These are phyloP conservation scores for Tetracladium maxilliforme DNA, from an alignment of 2,329 filamentous ascomycete species.

Conservation along the genomic window DNA sequence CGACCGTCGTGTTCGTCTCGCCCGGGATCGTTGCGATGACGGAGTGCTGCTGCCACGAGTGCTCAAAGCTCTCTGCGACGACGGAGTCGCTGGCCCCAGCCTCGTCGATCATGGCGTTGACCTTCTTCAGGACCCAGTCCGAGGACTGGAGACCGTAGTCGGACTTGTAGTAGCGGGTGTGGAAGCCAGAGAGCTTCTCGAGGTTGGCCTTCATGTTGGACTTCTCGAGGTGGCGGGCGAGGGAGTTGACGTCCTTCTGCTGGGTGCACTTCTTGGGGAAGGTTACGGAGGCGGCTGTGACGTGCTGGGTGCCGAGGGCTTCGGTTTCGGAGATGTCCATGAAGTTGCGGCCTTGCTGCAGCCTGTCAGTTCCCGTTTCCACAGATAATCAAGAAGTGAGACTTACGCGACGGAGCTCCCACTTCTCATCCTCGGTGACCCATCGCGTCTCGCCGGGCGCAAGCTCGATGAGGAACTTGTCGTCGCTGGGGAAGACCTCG, in stretches of 20 bases:
- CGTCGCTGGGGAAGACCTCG: conserved; percentile 19
- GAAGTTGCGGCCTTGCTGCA: conserved; percentile 69
- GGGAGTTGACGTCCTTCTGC: conserved; percentile 48
- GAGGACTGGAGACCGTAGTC: conserved; percentile 71
- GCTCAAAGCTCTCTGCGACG: conserved; percentile 57
- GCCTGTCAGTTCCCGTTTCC: conserved; percentile 9
- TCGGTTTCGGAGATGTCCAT: conserved; percentile 81
- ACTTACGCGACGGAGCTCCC: conserved; percentile 69
- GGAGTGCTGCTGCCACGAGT: conserved; percentile 79
- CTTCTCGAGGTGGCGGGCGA: conserved; percentile 59
- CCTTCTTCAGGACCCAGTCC: conserved; percentile 68
- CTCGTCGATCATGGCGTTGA: conserved; percentile 54
- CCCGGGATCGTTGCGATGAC: conserved; percentile 89
- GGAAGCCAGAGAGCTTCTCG: conserved; percentile 63
- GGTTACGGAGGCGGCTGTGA: conserved; percentile 16
- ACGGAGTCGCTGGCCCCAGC: conserved; percentile 58
- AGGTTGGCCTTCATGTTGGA: conserved; percentile 64
- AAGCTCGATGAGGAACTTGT: conserved; percentile 67
- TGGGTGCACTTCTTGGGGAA: conserved; percentile 55
- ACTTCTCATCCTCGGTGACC: conserved; percentile 93
- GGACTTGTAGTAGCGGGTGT: conserved; percentile 72
- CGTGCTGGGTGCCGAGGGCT: conserved; percentile 42
- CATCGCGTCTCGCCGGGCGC: conserved; percentile 70
- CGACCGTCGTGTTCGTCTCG: conserved; percentile 66
- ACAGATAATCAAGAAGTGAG: conserved; percentile 1